phyloP scores from a whole-genome alignment of 768 basidiomycete genomes.

The Amanita brunnescens region DNA sequence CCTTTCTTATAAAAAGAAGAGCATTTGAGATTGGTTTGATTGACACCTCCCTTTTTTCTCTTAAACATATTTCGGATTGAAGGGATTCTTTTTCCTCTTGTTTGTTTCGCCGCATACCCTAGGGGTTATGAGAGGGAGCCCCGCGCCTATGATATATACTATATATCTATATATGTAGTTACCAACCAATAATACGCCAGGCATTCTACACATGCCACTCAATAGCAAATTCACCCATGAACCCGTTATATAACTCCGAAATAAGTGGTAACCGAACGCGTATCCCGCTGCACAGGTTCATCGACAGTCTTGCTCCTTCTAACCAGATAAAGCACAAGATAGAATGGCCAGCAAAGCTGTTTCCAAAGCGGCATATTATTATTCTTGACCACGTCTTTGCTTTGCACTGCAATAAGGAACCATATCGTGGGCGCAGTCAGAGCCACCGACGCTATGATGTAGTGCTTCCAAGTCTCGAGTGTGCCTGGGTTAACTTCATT shows the following conservation, averaged over 20 bases:
- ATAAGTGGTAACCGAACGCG: background rate
- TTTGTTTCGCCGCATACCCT: constrained; percentile 4
- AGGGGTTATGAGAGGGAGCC: background rate
- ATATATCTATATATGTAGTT: constrained; percentile 7
- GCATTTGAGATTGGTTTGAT: background rate
- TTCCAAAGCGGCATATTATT: constrained; percentile 17
- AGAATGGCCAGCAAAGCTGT: constrained; percentile 29
- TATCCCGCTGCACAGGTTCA: background rate
- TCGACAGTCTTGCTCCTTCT: background rate
- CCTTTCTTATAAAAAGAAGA: too few species aligned
- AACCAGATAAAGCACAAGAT: constrained; percentile 10
- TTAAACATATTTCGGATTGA: background rate
- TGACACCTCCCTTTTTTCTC: background rate
- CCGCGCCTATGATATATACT: constrained; percentile 4
- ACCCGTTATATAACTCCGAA: background rate
- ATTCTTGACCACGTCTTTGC: constrained; percentile 26
- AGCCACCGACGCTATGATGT: constrained; percentile 32
- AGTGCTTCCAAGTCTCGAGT: constrained; percentile 30
- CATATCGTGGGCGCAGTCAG: constrained; percentile 46
- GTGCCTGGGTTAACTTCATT: constrained; percentile 29
- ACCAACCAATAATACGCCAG: background rate
- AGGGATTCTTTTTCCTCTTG: background rate
- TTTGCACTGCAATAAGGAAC: constrained; percentile 47
- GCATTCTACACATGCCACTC: background rate
- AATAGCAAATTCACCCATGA: background rate